A percentile compares a stretch with the other conserved stretches of the same genome.
Evolutionary conservation across 78 protist species (phyloP).

Genomic region (Dictyostelium citrinum): DNA sequence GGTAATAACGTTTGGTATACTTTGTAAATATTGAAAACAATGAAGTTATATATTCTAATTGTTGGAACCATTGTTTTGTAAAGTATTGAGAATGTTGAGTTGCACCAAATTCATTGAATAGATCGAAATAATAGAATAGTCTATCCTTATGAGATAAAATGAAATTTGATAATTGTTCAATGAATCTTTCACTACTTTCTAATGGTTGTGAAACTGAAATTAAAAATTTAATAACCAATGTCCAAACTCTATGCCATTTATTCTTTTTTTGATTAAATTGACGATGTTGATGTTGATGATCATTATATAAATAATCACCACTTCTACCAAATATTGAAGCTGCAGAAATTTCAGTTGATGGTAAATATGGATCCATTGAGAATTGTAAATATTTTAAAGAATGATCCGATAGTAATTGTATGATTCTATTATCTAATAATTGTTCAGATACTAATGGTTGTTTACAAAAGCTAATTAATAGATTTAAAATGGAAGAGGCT

Average conservation of each 20-base stretch:
- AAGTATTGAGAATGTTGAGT: slow-evolving; percentile 13
- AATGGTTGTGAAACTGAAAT: slow-evolving; percentile 9
- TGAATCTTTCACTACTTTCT: background rate
- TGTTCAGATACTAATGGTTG: slow-evolving; percentile 36
- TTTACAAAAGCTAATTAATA: slow-evolving; percentile 20
- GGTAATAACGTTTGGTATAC: slow-evolving; percentile 42
- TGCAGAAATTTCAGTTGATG: background rate
- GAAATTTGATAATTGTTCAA: slow-evolving; percentile 32
- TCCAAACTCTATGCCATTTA: slow-evolving; percentile 45
- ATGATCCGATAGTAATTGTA: background rate
- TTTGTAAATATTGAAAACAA: slow-evolving; percentile 27
- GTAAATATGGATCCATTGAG: slow-evolving; percentile 15
- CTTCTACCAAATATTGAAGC: background rate
- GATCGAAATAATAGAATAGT: slow-evolving; percentile 22
- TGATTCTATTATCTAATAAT: background rate
- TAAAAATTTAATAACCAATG: background rate
- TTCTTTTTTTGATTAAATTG: slow-evolving; percentile 11
- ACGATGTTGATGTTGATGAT: background rate
- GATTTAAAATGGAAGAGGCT: background rate
- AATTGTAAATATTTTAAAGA: background rate
- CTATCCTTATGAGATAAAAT: slow-evolving; percentile 51
- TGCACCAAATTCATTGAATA: background rate
- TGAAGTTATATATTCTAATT: background rate
- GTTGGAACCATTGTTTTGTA: slow-evolving; percentile 33
- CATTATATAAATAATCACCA: background rate